A percentile compares a stretch with the other conserved stretches of the same genome.
Evolutionary conservation across 192 early-diverging fungal genomes (phyloP).

Genomic region (Rhizophagus sp.): DNA sequence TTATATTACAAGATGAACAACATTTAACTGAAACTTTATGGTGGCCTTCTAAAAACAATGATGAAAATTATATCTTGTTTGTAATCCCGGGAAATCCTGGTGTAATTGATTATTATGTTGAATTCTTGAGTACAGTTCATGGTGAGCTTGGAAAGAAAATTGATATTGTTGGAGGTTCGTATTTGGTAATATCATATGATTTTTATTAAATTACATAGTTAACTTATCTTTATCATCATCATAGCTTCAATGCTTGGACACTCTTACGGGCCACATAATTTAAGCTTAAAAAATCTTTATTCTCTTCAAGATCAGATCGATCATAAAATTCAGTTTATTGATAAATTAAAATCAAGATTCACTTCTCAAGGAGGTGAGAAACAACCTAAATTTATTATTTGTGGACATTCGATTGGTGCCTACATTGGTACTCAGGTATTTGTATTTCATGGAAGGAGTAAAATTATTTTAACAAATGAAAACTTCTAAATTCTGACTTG

Average conservation of each 20-base stretch:
- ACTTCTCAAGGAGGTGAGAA: conserved; percentile 30
- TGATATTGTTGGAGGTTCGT: conserved; percentile 63
- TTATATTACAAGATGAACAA: conserved; percentile 34
- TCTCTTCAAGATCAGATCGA: conserved; percentile 63
- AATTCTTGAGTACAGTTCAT: conserved; percentile 66
- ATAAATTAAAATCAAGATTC: conserved; percentile 51
- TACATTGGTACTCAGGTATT: conserved; percentile 54
- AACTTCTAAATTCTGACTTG: conserved; percentile 28
- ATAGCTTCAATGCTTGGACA: conserved; percentile 65
- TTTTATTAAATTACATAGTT: neutral
- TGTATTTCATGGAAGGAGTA: conserved; percentile 26
- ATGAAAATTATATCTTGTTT: conserved; percentile 40
- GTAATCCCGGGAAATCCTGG: conserved; percentile 80
- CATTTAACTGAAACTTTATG: conserved; percentile 44
- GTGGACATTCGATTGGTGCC: conserved; percentile 69
- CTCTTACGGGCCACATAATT: conserved; percentile 45
- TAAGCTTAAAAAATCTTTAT: conserved; percentile 35
- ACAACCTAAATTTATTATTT: conserved; percentile 50
- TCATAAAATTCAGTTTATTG: conserved; percentile 67
- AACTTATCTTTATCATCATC: neutral
- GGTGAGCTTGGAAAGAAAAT: conserved; percentile 44
- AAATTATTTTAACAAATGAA: neutral
- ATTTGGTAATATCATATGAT: too few species aligned
- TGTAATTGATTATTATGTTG: conserved; percentile 75
- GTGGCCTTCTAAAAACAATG: conserved; percentile 38